Base-by-base conservation (phyloP, 148 eudicot genomes). In the Cornus florida region DNA sequence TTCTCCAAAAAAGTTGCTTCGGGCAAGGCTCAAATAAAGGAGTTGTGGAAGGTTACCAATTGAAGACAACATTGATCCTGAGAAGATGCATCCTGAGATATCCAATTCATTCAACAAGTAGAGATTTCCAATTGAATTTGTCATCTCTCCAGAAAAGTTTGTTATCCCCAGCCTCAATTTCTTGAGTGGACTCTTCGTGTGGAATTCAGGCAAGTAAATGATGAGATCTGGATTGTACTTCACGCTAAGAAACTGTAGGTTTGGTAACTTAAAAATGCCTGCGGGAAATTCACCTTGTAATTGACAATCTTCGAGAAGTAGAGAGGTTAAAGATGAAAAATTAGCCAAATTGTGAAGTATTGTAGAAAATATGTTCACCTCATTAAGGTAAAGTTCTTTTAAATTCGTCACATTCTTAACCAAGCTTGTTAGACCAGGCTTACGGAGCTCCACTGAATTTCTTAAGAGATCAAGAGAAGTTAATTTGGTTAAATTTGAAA, bases 121-220 rank as follows among this genome's bases (percentile, higher is more conserved):
- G 3, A 84, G 77, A 23, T 80, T 77, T 20, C 84, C 83, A 32
- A 87, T 78, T 24, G 84, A 85, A 78, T 83, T 35, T 1, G 90
- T 84, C 17, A 87, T 2, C n/a, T 62, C 33, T 66, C 90, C 86
- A 0, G 73, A 71, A 17, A 87, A 78, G 31, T 14, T 53, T 16
- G 88, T 87, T 2, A 1, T 28, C 2, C 28, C 0, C n/a, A 87
- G 79, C 14, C 20, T 22, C n/a, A 87, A 16, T 4, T 0, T 2
- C 48, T n/a, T 59, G 2, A 85, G 80, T 19, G 76, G 60, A 28
- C 33, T 68, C 0, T 24, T 43, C 10, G 1, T 28, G 19, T 6
- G 77, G 80, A 87, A 87, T 50, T 81, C 84, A 7, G 88, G 88
- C 67, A 87, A 73, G 20, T 35, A 17, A 6, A 28, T 1, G 28